A percentile compares a stretch with the other conserved stretches of the same genome.
These are phyloP conservation scores for Lotmaria passim DNA, from an alignment of 208 protist species.

Conservation along the genomic window DNA sequence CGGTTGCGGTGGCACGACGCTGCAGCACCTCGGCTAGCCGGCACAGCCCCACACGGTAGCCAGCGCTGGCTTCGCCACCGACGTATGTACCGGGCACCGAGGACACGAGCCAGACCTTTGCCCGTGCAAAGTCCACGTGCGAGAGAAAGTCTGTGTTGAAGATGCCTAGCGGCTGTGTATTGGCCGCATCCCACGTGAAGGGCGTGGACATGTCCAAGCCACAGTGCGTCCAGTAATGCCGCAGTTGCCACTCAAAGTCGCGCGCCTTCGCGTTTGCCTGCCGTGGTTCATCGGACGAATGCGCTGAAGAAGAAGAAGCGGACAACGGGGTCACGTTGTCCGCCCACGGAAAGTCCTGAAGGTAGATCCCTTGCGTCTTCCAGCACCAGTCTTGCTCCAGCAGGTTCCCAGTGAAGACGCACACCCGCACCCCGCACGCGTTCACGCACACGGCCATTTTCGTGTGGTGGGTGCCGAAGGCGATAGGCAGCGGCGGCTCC, in stretches of 20 bases:
- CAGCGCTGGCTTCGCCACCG: conserved; percentile 25
- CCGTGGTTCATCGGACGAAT: background rate
- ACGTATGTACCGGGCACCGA: conserved; percentile 67
- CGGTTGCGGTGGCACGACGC: background rate
- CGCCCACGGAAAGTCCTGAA: conserved; percentile 83
- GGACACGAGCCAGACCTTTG: conserved; percentile 61
- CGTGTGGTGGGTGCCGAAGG: conserved; percentile 88
- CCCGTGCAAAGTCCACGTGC: conserved; percentile 63
- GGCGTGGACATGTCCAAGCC: conserved; percentile 10
- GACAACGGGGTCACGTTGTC: no score
- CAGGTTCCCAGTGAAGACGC: conserved; percentile 80
- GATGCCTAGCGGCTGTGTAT: conserved; percentile 24
- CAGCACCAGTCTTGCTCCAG: conserved; percentile 65
- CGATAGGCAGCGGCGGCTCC: conserved; percentile 64
- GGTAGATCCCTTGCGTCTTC: conserved; percentile 80
- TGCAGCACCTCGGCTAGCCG: conserved; percentile 39
- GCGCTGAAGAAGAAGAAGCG: background rate
- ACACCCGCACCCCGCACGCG: conserved; percentile 57
- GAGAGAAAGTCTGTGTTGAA: conserved; percentile 50
- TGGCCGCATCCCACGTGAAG: conserved; percentile 15
- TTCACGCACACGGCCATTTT: conserved; percentile 77
- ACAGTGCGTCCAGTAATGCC: conserved; percentile 23
- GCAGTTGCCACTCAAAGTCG: conserved; percentile 57
- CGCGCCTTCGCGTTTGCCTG: conserved; percentile 14
- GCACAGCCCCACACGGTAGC: conserved; percentile 40